These are phyloP conservation scores for Ophiobolus disseminans DNA, from an alignment of 2,329 filamentous ascomycete genomes.

Conservation along the genomic window DNA sequence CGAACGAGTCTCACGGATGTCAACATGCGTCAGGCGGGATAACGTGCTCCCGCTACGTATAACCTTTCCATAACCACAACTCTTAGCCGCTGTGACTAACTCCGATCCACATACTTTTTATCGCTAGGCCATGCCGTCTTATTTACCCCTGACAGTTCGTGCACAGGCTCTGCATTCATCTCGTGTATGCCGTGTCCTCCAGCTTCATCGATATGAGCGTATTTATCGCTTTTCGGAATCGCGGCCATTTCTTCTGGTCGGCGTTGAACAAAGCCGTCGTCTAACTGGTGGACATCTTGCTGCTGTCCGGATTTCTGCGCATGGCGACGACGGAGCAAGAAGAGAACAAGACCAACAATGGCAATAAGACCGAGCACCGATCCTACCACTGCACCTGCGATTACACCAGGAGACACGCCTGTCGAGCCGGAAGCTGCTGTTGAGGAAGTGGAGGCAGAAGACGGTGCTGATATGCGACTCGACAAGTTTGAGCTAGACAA, in stretches of 20 bases:
- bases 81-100: no score
- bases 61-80: no score
- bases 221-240: not conserved
- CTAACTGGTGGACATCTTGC: constrained; percentile 13
- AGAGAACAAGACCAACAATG: constrained; percentile 22
- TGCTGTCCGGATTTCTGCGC: constrained; percentile 2
- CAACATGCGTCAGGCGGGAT: no score
- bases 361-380: constrained; percentile 17
- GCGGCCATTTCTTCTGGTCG: not conserved
- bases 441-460: not conserved
- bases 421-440: not conserved
- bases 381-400: constrained; percentile 31
- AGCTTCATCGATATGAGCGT: not conserved
- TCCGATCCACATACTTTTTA: no score
- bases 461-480: not conserved
- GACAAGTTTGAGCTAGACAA: not conserved
- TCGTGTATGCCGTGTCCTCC: constrained; percentile 2
- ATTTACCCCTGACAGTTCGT: constrained; percentile 12
- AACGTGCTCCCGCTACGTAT: no score
- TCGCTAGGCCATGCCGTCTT: no score
- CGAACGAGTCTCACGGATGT: no score
- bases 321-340: constrained; percentile 18
- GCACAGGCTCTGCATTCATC: constrained; percentile 8
- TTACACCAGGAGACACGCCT: constrained; percentile 16
- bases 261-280: constrained; percentile 6